Percentiles rank a stretch among this genome's conserved stretches.
These are phyloP conservation scores for Aphanomyces astaci DNA, from an alignment of 352 stramenopile species.

Conservation along the genomic window DNA sequence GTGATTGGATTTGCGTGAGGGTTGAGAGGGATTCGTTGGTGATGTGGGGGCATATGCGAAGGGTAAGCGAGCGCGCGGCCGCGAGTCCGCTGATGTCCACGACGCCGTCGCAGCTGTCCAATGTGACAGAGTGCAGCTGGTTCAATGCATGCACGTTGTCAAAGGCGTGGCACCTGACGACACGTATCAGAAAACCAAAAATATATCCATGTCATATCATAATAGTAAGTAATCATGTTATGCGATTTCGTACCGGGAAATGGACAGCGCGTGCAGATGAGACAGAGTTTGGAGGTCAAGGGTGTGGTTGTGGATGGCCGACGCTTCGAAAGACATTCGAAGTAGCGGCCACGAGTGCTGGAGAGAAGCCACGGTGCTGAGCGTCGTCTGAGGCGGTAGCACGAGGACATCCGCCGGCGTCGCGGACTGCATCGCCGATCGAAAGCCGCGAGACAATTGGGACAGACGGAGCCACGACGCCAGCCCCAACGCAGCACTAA, in stretches of 20 bases:
- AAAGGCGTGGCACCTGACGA: neutral
- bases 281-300: neutral
- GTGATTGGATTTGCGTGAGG: neutral
- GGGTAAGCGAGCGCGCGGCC: neutral
- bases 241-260: neutral
- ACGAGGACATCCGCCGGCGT: neutral
- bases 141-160: neutral
- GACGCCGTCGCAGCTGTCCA: constrained; percentile 17
- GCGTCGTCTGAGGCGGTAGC: neutral
- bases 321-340: neutral
- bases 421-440: neutral
- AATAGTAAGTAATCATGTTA: neutral
- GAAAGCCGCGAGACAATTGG: neutral
- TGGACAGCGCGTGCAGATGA: neutral
- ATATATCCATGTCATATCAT: neutral
- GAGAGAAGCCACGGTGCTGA: neutral
- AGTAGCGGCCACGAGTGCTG: neutral
- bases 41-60: neutral
- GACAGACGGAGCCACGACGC: constrained; percentile 1
- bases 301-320: neutral
- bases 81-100: neutral
- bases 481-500: neutral
- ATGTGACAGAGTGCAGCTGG: neutral
- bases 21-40: neutral
- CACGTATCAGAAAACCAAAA: neutral